phyloP scores from a whole-genome alignment of 441 rosid species.

The Gossypium laxum region DNA sequence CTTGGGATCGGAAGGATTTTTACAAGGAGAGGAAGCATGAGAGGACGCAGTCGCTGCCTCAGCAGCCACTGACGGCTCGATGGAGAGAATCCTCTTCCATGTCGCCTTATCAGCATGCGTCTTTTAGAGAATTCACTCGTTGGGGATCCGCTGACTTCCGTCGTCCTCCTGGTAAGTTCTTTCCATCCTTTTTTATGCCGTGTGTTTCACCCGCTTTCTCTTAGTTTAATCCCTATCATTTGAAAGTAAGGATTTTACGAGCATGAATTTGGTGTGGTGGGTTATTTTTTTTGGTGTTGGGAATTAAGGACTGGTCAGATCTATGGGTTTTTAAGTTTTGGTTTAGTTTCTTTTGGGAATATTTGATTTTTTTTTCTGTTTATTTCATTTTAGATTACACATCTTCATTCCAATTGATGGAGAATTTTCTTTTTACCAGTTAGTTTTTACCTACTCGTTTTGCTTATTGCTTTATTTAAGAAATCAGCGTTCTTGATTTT shows the following conservation, averaged over 20 bases:
- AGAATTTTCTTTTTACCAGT: background rate
- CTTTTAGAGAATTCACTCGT: conserved; percentile 48
- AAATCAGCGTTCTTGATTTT: background rate
- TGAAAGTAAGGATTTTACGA: background rate
- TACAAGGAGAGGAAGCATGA: conserved; percentile 86
- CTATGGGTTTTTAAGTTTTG: conserved; percentile 12
- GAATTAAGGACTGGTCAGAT: conserved; percentile 7
- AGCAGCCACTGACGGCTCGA: conserved; percentile 37
- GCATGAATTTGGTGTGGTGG: background rate
- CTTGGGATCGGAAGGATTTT: conserved; percentile 89
- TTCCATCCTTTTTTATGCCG: background rate
- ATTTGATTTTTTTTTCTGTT: background rate
- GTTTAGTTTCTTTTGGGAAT: background rate
- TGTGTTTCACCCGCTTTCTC: background rate
- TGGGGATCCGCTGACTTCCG: conserved; percentile 74
- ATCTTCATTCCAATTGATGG: background rate
- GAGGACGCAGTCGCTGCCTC: conserved; percentile 46
- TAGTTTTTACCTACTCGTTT: background rate
- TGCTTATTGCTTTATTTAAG: background rate
- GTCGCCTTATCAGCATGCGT: conserved; percentile 35
- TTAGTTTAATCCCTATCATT: background rate
- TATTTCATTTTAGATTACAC: background rate
- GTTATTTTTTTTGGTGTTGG: background rate
- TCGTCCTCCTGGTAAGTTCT: conserved; percentile 58
- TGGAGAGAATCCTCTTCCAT: conserved; percentile 60